phyloP scores from a whole-genome alignment of 305 asterid species.

The Ruellia speciosa region DNA sequence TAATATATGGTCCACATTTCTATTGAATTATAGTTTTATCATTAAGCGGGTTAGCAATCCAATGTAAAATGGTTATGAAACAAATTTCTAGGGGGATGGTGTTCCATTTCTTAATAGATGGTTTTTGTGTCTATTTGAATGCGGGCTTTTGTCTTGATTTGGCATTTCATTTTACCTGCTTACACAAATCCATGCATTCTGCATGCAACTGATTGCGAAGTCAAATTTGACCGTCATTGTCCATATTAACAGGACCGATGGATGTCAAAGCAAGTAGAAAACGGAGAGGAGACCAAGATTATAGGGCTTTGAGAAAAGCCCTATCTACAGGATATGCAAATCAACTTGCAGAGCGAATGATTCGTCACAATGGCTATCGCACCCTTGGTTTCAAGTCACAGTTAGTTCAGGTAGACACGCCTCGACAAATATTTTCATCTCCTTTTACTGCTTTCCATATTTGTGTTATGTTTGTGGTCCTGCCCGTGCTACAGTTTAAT shows the following conservation, averaged over 20 bases:
- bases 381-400: constrained; percentile 87
- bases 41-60: too few species aligned
- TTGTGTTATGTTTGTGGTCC: neutral
- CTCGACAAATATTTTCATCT: neutral
- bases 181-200: too few species aligned
- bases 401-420: constrained; percentile 64
- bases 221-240: neutral
- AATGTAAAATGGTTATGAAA: too few species aligned
- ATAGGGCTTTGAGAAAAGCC: constrained; percentile 69
- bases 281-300: constrained; percentile 49
- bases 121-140: too few species aligned
- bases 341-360: constrained; percentile 93
- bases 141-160: too few species aligned
- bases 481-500: too few species aligned
- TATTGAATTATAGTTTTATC: too few species aligned
- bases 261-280: constrained; percentile 57
- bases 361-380: constrained; percentile 84
- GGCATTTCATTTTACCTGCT: too few species aligned
- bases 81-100: too few species aligned
- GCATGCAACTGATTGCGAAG: too few species aligned
- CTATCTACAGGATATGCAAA: constrained; percentile 77
- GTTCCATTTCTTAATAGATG: too few species aligned
- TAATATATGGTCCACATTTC: too few species aligned
- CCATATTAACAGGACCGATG: constrained; percentile 43
- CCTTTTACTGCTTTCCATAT: neutral